These are phyloP conservation scores for Leccinum arenicola DNA, from an alignment of 768 basidiomycete species.

Conservation along the genomic window DNA sequence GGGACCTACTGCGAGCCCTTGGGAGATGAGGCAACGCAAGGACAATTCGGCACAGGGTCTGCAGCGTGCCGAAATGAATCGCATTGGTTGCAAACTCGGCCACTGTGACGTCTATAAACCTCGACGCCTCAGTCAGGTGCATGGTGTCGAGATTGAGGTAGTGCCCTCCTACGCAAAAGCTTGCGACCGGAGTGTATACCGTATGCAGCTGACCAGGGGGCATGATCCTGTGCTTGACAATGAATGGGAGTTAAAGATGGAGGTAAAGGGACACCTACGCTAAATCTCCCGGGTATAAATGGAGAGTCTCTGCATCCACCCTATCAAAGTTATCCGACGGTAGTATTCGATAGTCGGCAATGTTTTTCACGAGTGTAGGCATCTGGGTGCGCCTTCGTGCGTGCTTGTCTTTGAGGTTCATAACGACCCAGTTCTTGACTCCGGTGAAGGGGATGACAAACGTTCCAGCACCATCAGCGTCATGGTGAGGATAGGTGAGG, in stretches of 20 bases:
- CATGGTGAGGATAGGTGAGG: not conserved
- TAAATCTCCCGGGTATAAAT: too few relatives aligned
- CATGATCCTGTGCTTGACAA: not conserved
- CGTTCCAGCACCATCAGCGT: not conserved
- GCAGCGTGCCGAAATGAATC: not conserved
- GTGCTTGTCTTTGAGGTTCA: not conserved
- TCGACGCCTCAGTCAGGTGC: not conserved
- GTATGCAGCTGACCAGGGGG: slow-evolving; percentile 2
- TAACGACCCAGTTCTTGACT: not conserved
- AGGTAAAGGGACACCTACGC: not conserved
- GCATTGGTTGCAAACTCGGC: not conserved
- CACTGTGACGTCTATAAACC: not conserved
- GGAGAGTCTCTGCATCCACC: too few relatives aligned
- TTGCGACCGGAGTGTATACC: slow-evolving; percentile 5
- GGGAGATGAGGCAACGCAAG: not conserved
- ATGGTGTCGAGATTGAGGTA: slow-evolving; percentile 3
- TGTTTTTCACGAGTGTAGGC: too few relatives aligned
- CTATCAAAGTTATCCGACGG: too few relatives aligned
- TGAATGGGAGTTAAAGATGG: not conserved
- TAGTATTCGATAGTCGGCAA: too few relatives aligned
- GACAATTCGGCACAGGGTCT: not conserved
- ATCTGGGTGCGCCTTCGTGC: too few relatives aligned
- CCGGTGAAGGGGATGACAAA: not conserved
- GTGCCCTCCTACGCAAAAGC: not conserved
- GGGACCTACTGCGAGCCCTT: not conserved